Evolutionary conservation across 129 eudicot species (phyloP).

Genomic region (Flaveria sonorensis): DNA sequence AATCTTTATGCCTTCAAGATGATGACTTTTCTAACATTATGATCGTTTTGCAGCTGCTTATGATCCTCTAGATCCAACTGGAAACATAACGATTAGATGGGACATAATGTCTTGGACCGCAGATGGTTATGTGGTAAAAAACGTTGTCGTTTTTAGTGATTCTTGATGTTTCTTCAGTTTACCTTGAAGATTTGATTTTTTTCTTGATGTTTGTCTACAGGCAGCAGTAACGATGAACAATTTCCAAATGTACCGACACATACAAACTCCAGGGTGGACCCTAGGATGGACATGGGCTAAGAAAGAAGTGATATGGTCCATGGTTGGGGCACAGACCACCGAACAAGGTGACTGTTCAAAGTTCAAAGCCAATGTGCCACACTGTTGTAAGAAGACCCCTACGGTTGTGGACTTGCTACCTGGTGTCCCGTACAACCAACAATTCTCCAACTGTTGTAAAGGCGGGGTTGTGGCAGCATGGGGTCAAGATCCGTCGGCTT

Average conservation of each 20-base stretch:
- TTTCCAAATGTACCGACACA: constrained; percentile 86
- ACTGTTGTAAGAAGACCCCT: constrained; percentile 85
- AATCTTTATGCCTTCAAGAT: neutral
- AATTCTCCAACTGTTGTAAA: constrained; percentile 78
- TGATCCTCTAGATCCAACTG: constrained; percentile 85
- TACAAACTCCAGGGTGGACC: constrained; percentile 87
- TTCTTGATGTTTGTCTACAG: constrained; percentile 32
- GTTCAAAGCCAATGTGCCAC: constrained; percentile 89
- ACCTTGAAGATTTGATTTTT: neutral
- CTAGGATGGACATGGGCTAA: constrained; percentile 98
- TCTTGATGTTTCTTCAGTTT: constrained; percentile 7
- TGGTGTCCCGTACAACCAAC: constrained; percentile 89
- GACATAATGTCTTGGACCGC: constrained; percentile 80
- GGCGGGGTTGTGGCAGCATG: constrained; percentile 83
- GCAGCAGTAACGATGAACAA: constrained; percentile 82
- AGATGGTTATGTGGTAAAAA: constrained; percentile 69
- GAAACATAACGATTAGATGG: constrained; percentile 84
- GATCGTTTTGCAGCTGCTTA: constrained; percentile 55
- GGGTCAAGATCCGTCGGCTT: constrained; percentile 78
- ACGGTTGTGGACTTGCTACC: constrained; percentile 82
- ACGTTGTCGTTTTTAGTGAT: neutral
- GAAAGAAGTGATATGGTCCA: constrained; percentile 88
- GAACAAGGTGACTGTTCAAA: constrained; percentile 97
- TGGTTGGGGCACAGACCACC: constrained; percentile 86
- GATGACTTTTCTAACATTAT: neutral